Evolutionary conservation across 169 alveolate genomes (phyloP), one percentile per base, ranked within the genome.

Genomic region (Plasmodium gallinaceum): DNA sequence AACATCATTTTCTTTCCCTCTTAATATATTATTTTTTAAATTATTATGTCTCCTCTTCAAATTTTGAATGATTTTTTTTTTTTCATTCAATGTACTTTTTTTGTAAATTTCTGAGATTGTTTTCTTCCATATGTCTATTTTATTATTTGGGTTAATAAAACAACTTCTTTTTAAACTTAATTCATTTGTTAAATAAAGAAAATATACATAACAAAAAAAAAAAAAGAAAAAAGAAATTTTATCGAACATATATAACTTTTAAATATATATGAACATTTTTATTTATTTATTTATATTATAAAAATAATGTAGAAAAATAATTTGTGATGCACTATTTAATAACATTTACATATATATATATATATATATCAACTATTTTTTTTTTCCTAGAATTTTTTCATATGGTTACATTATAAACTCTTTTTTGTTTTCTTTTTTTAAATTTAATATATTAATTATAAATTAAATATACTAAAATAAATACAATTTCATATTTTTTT

Each of bases 1-100:
- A 48, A 43, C n/a, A 20, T 78, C 89, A 62, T 26, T 78, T 64
- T 65, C 78, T 65, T 68, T 62, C 62, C 42, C 64, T 68, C 51
- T 78, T 48, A 26, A 3, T 14, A 20, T 22, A 54, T 39, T 20
- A 65, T 78, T 70, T 64, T 51, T 78, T 5, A 32, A n/a, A 14
- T 42, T 64, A 42, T 78, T 18, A 64, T 65, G 14, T 78, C 32
- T 51, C 14, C 7, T 20, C 16, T 16, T 39, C 18, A 60, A 61
- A 43, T 61, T 58, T 12, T 64, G 62, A 65, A 37, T 62, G 10
- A 42, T 8, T 7, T 5, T 20, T 12, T 42, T 7, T 9, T 54
- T 78, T 12, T 26, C 48, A 60, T 51, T 61, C 58, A 62, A 22
- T n/a, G 58, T 0, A 22, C 6, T 66, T 66, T 39, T 66, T 16